Base-by-base conservation (phyloP, 495 filamentous ascomycete species). In the Tuber umbilicatum region DNA sequence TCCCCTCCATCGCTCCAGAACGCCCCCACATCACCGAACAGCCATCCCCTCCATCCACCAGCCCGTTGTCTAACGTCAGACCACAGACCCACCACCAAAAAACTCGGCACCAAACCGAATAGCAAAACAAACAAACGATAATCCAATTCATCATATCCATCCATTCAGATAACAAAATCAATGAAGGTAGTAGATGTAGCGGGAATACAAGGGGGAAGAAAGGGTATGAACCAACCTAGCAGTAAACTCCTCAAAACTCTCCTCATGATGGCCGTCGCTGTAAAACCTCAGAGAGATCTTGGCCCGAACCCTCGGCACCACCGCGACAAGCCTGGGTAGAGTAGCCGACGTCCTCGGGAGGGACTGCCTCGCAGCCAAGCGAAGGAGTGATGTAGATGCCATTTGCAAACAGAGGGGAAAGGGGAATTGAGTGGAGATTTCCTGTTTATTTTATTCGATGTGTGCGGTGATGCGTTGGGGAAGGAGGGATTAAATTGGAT, bases 191-290 rank as follows among this genome's bases (percentile, higher is more conserved):
- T 27, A 35, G 14, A 64, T 31, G 35, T 35, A 19, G 55, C 14
- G 10, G 55, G 27, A 64, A 35, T 19, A 35, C 14, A 64, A 35
- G 55, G 5, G 27, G n/a, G 14, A 35, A 31, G 14, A 16, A 17
- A 64, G 55, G 19, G 55, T 19, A 35, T 64, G 67, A 78, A 79
- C 93, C 85, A 92, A 98, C 95, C 95, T 93, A 81, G 94, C 92
- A 85, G 92, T 93, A 85, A 99, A 99, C 88, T 99, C 93, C 88
- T 99, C 95, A 83, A 95, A 99, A 82, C 89, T 97, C 90, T 99
- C 95, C 84, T 94, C 91, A 84, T 93, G 89, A 84, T 93, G 89
- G 71, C 83, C 83, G 76, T 87, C 87, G 86, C 86, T 83, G 80
- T 83, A 83, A 72, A 72, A 76, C 70, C 79, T 76, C 70, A 82